Percentiles rank a stretch among this genome's conserved stretches.
Evolutionary conservation across 768 basidiomycete genomes (phyloP).

Genomic region (Suillus spraguei): DNA sequence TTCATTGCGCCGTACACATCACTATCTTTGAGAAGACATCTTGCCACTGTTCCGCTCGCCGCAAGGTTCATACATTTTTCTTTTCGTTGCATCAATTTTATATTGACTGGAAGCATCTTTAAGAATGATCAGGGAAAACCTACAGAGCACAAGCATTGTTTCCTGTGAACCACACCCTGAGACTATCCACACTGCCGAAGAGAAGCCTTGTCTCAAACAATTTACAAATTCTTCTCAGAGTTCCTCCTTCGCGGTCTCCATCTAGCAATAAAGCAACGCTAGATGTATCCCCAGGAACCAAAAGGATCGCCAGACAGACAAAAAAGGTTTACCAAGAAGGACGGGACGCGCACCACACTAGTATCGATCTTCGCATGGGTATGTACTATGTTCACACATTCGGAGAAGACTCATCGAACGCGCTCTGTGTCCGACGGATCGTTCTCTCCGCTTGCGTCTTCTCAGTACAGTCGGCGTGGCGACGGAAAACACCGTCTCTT

Average conservation of each 20-base stretch:
- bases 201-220: conserved; percentile 66
- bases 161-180: conserved; percentile 38
- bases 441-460: conserved; percentile 66
- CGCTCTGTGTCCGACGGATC: conserved; percentile 45
- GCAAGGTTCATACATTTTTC: background rate
- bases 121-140: conserved; percentile 55
- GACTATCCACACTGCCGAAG: conserved; percentile 25
- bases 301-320: conserved; percentile 62
- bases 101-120: conserved; percentile 35
- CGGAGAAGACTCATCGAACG: conserved; percentile 48
- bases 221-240: conserved; percentile 72
- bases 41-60: background rate
- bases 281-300: conserved; percentile 31
- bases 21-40: background rate
- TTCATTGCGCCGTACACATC: background rate
- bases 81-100: conserved; percentile 35
- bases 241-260: conserved; percentile 58
- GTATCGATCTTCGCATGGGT: conserved; percentile 65
- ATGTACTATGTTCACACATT: conserved; percentile 72
- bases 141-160: conserved; percentile 43
- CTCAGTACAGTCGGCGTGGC: conserved; percentile 36
- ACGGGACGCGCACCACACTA: conserved; percentile 32
- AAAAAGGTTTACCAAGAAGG: conserved; percentile 56
- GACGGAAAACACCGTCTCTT: conserved; percentile 28
- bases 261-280: conserved; percentile 26